These are phyloP conservation scores for Seiridium unicorne DNA, from an alignment of 2,329 filamentous ascomycete genomes.

Conservation along the genomic window DNA sequence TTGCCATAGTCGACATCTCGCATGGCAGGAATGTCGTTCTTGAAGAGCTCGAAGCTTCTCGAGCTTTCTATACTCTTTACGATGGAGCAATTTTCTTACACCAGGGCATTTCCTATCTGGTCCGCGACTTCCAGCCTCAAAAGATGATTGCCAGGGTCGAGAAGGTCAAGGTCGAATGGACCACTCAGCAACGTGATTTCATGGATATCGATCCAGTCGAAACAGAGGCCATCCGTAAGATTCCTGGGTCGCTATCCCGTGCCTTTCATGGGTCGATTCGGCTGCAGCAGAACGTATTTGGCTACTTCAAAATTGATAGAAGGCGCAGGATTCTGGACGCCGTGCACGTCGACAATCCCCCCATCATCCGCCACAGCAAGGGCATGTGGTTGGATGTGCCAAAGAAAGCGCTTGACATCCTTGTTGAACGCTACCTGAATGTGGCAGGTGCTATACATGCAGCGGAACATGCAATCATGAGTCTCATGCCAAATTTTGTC, in stretches of 20 bases:
- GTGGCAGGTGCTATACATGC: conserved; percentile 90
- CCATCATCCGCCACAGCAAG: conserved; percentile 79
- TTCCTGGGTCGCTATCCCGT: conserved; percentile 59
- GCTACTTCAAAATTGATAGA: conserved; percentile 96
- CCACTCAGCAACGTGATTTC: conserved; percentile 86
- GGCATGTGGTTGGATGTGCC: conserved; percentile 97
- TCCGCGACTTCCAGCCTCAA: conserved; percentile 83
- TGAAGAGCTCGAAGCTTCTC: conserved; percentile 92
- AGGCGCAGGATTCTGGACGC: conserved; percentile 84
- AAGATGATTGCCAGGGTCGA: conserved; percentile 83
- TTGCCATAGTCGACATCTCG: conserved; percentile 87
- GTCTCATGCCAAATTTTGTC: conserved; percentile 86
- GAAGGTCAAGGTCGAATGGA: conserved; percentile 91
- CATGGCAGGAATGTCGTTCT: conserved; percentile 80
- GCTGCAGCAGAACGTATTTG: conserved; percentile 86
- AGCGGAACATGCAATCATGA: conserved; percentile 87
- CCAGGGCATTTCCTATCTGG: conserved; percentile 89
- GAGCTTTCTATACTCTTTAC: conserved; percentile 95
- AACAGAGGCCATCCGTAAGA: conserved; percentile 80
- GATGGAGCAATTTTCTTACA: conserved; percentile 97
- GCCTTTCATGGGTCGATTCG: conserved; percentile 87
- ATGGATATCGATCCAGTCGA: conserved; percentile 93
- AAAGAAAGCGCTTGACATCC: conserved; percentile 72
- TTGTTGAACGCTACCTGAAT: conserved; percentile 71
- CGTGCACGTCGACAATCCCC: conserved; percentile 88